Evolutionary conservation across 1,284 basidiomycete genomes (phyloP).

Genomic region (Cryptococcus sp.): DNA sequence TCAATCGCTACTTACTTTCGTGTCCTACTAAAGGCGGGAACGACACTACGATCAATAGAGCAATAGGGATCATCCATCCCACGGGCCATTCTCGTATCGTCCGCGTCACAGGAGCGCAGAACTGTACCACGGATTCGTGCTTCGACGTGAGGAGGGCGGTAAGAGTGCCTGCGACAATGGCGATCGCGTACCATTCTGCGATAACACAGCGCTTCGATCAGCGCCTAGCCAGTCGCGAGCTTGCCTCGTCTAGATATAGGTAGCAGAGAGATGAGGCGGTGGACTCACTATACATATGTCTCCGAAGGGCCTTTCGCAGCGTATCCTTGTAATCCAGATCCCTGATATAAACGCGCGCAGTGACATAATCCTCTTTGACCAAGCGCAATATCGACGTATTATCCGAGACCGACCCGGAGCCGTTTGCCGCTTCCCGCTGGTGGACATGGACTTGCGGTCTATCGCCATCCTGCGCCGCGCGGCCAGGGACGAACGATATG

Average conservation of each 20-base stretch:
- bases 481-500: too few relatives aligned
- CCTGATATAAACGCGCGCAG: conserved; percentile 27
- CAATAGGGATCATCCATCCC: conserved; percentile 47
- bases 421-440: too few relatives aligned
- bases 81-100: conserved; percentile 42
- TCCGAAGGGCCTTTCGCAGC: conserved; percentile 19
- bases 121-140: conserved; percentile 43
- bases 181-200: conserved; percentile 47
- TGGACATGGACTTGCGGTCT: too few relatives aligned
- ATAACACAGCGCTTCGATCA: background rate
- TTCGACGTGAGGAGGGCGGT: conserved; percentile 40
- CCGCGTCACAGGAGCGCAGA: conserved; percentile 36
- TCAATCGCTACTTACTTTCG: conserved; percentile 31
- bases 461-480: too few relatives aligned
- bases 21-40: conserved; percentile 47
- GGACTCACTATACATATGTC: conserved; percentile 40
- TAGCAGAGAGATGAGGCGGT: background rate
- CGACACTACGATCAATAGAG: conserved; percentile 25
- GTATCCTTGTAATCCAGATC: conserved; percentile 34
- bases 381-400: conserved; percentile 20
- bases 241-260: background rate
- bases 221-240: background rate
- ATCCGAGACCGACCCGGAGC: background rate
- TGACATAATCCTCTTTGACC: conserved; percentile 33
- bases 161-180: conserved; percentile 35